phyloP scores from a whole-genome alignment of 2,329 filamentous ascomycete genomes.

The Alternaria hordeiaustralica region DNA sequence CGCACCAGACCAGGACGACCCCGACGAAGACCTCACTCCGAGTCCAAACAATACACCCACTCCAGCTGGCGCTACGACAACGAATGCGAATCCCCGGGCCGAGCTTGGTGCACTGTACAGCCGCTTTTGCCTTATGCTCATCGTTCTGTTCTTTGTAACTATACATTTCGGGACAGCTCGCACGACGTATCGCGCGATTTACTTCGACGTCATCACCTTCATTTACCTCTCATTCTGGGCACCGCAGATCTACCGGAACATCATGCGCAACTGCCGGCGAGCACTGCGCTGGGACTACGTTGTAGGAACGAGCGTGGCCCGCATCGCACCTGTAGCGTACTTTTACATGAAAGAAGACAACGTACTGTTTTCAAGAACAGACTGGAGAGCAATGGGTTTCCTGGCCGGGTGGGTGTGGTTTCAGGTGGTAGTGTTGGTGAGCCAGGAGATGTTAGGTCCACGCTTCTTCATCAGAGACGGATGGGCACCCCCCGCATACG shows the following conservation, averaged over 20 bases:
- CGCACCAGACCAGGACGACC: slow-evolving; percentile 64
- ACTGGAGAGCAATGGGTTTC: slow-evolving; percentile 68
- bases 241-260: slow-evolving; percentile 90
- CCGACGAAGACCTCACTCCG: slow-evolving; percentile 43
- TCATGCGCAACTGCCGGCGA: slow-evolving; percentile 87
- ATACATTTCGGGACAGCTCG: slow-evolving; percentile 66
- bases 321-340: slow-evolving; percentile 81
- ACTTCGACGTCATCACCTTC: slow-evolving; percentile 69
- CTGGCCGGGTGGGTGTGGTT: slow-evolving; percentile 84
- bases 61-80: slow-evolving; percentile 19
- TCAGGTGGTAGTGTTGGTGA: slow-evolving; percentile 78
- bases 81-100: slow-evolving; percentile 42
- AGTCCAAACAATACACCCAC: slow-evolving; percentile 31
- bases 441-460: slow-evolving; percentile 85
- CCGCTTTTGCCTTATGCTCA: slow-evolving; percentile 67
- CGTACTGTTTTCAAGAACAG: slow-evolving; percentile 76
- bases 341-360: slow-evolving; percentile 82
- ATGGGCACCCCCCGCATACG: slow-evolving; percentile 77
- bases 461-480: slow-evolving; percentile 80
- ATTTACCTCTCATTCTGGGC: slow-evolving; percentile 88
- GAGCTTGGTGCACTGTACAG: slow-evolving; percentile 66
- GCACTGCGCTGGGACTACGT: slow-evolving; percentile 93
- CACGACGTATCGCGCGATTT: slow-evolving; percentile 58
- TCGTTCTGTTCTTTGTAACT: slow-evolving; percentile 64
- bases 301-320: slow-evolving; percentile 78